A percentile compares a stretch with the other conserved stretches of the same genome.
Conservation (phyloP, 2,329 filamentous ascomycete genomes). For the Raffaelea albimanens region DNA sequence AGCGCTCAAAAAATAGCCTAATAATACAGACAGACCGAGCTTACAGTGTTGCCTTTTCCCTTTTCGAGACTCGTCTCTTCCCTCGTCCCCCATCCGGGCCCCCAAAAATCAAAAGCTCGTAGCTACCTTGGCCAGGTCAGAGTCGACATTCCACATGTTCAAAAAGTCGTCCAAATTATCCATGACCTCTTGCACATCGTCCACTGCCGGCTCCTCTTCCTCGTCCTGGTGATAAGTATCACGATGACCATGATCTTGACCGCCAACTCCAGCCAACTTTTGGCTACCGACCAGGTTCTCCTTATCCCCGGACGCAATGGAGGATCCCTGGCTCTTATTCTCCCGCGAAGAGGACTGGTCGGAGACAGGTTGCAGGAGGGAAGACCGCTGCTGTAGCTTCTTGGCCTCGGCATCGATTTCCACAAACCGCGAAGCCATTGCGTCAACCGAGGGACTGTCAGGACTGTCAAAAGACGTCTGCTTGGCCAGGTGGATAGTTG, state of each 20-base stretch:
- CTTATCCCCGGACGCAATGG: constrained; percentile 7
- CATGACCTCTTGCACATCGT: constrained; percentile 36
- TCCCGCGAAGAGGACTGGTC: background rate
- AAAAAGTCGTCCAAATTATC: constrained; percentile 36
- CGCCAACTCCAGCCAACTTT: background rate
- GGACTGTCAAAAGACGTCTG: constrained; percentile 4
- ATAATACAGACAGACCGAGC: too few relatives aligned
- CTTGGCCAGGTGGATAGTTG: too few relatives aligned
- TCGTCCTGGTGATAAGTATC: too few relatives aligned
- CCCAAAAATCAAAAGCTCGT: too few relatives aligned
- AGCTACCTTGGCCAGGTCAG: constrained; percentile 24
- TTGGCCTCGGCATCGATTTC: constrained; percentile 26
- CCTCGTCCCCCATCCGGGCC: constrained; percentile 6
- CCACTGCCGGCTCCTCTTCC: constrained; percentile 14
- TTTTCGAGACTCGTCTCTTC: constrained; percentile 2
- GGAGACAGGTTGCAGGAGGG: background rate
- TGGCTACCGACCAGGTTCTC: background rate
- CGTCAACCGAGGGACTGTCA: constrained; percentile 29
- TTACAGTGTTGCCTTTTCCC: background rate
- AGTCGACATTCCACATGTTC: constrained; percentile 26
- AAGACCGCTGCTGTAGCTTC: background rate
- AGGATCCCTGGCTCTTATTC: background rate
- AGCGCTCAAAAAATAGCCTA: too few relatives aligned
- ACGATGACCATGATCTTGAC: too few relatives aligned
- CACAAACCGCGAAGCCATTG: constrained; percentile 40